Base-by-base conservation (phyloP, 306 rosid species). In the Cucurbita moschata region DNA sequence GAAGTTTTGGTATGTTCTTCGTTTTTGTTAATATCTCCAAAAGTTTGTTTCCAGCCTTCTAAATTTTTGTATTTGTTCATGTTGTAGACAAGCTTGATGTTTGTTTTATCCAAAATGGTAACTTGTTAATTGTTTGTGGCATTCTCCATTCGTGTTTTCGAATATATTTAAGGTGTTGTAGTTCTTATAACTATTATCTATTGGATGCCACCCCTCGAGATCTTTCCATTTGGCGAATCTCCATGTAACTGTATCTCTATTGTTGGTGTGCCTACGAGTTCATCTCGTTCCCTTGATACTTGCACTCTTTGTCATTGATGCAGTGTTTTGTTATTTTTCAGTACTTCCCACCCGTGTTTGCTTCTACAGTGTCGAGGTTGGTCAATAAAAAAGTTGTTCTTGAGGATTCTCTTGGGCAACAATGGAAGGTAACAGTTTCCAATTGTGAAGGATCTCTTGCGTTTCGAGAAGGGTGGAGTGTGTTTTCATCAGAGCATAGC, bases 301-400 rank as follows among this genome's bases (percentile, higher is more conserved):
- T 26, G 26, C 26, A 26, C 26, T 26, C 26, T 26, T 26, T 26
- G 26, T 26, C 26, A 26, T 26, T 26, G 26, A 26, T 26, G 2
- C 26, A 0, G 26, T 26, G 26, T 26, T 26, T 26, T 1, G 26
- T 26, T 26, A 37, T 39, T 52, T 56, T 74, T 83, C 90, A 91
- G 96, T 76, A 63, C 68, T 76, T 91, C 58, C 97, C 97, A 71
- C 86, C 93, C 30, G 83, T 72, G 30, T 85, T 91, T 71, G 76
- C 81, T 69, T 53, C 57, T 23, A 77, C 57, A 8, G 64, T 83
- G 71, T 64, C 86, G 21, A 9, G 38, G 71, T 73, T 85, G 85
- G 77, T 82, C 57, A 37, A 66, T 76, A 18, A 85, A 79, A 70
- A 72, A 58, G 69, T 82, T 57, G 72, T 51, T 67, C 86, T 91